Evolutionary conservation across 1,284 basidiomycete species (phyloP).

Genomic region (Ceratobasidium sp.): DNA sequence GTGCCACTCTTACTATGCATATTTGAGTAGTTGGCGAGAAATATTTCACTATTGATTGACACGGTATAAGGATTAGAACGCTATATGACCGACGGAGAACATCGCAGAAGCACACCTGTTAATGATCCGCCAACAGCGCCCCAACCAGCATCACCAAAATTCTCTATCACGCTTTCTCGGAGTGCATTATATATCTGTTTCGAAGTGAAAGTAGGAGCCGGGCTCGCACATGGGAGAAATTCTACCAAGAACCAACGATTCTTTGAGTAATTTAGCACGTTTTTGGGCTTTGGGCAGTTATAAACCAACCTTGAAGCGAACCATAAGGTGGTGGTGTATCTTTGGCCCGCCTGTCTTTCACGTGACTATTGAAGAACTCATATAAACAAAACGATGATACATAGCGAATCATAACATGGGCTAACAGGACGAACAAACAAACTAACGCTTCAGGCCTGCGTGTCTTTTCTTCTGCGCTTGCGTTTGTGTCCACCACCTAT

Average conservation of each 20-base stretch:
- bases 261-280: conserved; percentile 54
- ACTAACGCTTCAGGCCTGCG: neutral
- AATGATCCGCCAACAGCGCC: conserved; percentile 75
- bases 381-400: neutral
- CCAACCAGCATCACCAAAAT: conserved; percentile 85
- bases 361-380: neutral
- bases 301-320: conserved; percentile 66
- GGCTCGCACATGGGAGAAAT: conserved; percentile 62
- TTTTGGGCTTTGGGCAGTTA: neutral
- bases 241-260: conserved; percentile 83
- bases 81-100: conserved; percentile 48
- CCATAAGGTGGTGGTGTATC: conserved; percentile 57
- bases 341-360: too few relatives aligned
- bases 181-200: conserved; percentile 73
- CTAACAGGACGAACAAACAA: neutral
- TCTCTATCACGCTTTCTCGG: conserved; percentile 72
- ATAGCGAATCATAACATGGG: too few relatives aligned
- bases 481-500: conserved; percentile 16
- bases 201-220: conserved; percentile 57
- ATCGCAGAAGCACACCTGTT: too few relatives aligned
- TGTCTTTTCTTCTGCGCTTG: conserved; percentile 22
- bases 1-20: conserved; percentile 79
- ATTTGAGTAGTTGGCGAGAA: conserved; percentile 79
- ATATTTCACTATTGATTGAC: conserved; percentile 72
- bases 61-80: neutral